phyloP scores from a whole-genome alignment of 805 yeast genomes.

The Barnettozyma sucrosica region DNA sequence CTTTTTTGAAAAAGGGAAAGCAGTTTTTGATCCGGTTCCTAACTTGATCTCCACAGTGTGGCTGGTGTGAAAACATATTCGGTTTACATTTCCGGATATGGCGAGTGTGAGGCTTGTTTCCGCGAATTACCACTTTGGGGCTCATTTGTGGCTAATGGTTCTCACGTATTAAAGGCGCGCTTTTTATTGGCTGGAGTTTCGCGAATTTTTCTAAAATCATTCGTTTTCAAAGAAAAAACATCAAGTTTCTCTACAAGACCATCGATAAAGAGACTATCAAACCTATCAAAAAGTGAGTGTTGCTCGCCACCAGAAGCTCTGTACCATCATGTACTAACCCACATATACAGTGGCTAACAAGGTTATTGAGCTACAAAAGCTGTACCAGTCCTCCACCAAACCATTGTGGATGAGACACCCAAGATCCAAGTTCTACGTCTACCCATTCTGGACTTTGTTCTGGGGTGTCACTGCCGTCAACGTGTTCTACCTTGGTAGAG shows the following conservation, averaged over 20 bases:
- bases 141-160: not conserved
- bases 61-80: not conserved
- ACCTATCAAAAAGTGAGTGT: not conserved
- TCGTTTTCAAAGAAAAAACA: conserved; percentile 2
- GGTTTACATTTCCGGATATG: not conserved
- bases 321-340: conserved; percentile 14
- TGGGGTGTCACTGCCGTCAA: conserved; percentile 23
- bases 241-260: not conserved
- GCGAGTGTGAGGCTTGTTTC: not conserved
- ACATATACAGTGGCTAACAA: conserved; percentile 30
- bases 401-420: conserved; percentile 52
- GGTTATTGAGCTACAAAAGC: conserved; percentile 52
- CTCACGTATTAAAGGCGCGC: not conserved
- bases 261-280: not conserved
- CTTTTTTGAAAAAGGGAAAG: not conserved
- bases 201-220: conserved; percentile 8
- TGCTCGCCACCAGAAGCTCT: not conserved
- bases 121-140: not conserved
- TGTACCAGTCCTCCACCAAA: conserved; percentile 51
- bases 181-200: conserved; percentile 8
- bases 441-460: conserved; percentile 29
- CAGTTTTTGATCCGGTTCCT: not conserved
- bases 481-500: conserved; percentile 49
- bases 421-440: conserved; percentile 29
- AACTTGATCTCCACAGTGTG: not conserved